Evolutionary conservation across 371 early-diverging fungal species (phyloP), one percentile per base, ranked within the genome.

Genomic region (Mortierella sp.): DNA sequence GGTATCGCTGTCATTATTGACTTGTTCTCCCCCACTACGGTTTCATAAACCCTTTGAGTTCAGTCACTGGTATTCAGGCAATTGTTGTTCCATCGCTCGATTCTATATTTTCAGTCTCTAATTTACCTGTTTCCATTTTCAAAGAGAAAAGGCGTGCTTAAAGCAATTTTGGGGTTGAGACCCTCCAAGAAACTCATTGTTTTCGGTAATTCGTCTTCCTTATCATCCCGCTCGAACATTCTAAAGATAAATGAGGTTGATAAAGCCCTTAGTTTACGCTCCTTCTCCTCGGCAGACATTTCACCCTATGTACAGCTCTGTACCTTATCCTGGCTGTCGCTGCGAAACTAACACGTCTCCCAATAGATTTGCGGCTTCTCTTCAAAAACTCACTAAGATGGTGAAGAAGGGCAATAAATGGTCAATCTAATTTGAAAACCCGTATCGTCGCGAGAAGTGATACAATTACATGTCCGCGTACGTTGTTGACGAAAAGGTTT

Each of bases 251-350:
- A 11, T 55, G 28, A 32, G 5, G 3, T n/a, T 5, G 50, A 13
- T 9, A 2, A 3, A 28, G 22, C 9, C 4, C 4, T 55, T 28
- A 28, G 55, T 28, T 3, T 28, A 16, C 16, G 50, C 3, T 50
- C 50, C n/a, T n/a, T n/a, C 50, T n/a, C 16, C 19, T 50, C 7
- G 50, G n/a, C 16, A n/a, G n/a, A 50, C 1, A 50, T 1, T 5
- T 5, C 16, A 0, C n/a, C 8, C 4, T 50, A 8, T n/a, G 50
- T n/a, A n/a, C 8, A 50, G 50, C n/a, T 16, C 16, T 50, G 8
- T 75, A 83, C 83, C 85, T 74, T 53, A 85, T 81, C 61, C 80
- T 76, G 4, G 85, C 85, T 6, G 85, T 85, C 13, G 85, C 76
- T 43, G 85, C 85, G 65, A 85, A 85, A 64, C 84, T 83, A 28